phyloP scores from a whole-genome alignment of 805 yeast genomes.

The Pichia occidentalis region DNA sequence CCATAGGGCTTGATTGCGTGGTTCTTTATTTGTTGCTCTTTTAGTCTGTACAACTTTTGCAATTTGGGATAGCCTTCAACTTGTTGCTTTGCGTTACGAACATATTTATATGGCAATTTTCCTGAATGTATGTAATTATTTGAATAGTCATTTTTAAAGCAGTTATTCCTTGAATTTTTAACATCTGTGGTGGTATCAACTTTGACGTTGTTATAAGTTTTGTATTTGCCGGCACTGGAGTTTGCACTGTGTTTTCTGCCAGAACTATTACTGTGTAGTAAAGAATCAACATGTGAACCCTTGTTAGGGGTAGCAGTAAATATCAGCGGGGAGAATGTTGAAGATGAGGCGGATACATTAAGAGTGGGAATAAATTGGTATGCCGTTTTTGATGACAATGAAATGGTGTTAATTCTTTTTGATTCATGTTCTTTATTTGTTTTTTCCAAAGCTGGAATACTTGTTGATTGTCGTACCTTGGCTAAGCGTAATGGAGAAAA shows the following conservation, averaged over 20 bases:
- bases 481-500: conserved; percentile 9
- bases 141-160: conserved; percentile 63
- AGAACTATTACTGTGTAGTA: no score
- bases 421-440: no score
- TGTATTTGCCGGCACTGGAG: not conserved
- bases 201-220: not conserved
- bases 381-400: conserved; percentile 3
- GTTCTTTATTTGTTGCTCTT: conserved; percentile 46
- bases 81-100: conserved; percentile 60
- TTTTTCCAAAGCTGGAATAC: no score
- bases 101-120: conserved; percentile 52
- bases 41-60: conserved; percentile 59
- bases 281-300: no score
- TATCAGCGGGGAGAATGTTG: no score
- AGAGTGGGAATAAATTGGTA: conserved; percentile 4
- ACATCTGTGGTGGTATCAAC: not conserved
- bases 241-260: not conserved
- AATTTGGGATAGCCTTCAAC: conserved; percentile 84
- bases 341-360: not conserved
- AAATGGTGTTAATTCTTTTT: not conserved
- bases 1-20: conserved; percentile 65
- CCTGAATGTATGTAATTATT: conserved; percentile 62
- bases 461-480: no score
- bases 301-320: no score
- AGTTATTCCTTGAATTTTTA: conserved; percentile 6